phyloP scores from a whole-genome alignment of 2,329 filamentous ascomycete genomes.

The Aspergillus fijiensis region DNA sequence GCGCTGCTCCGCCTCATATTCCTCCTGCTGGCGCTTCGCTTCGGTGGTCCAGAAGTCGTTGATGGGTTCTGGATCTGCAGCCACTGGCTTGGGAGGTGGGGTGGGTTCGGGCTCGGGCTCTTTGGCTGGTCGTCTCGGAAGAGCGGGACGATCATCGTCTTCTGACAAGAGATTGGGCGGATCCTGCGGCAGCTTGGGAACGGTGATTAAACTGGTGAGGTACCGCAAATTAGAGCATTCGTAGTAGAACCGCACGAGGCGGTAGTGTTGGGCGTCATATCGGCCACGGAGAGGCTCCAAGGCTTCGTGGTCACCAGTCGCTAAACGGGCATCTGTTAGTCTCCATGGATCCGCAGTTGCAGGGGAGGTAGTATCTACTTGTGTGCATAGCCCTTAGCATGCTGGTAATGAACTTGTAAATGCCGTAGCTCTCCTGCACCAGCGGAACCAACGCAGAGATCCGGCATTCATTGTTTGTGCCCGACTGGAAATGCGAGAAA shows the following conservation, averaged over 20 bases:
- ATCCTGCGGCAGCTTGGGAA: constrained; percentile 92
- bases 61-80: constrained; percentile 85
- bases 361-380: constrained; percentile 54
- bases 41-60: constrained; percentile 98
- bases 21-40: constrained; percentile 83
- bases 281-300: constrained; percentile 81
- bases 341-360: background rate
- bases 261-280: constrained; percentile 95
- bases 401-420: constrained; percentile 99
- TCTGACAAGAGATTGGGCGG: constrained; percentile 85
- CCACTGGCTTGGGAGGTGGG: constrained; percentile 63
- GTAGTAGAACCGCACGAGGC: constrained; percentile 96
- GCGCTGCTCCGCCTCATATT: constrained; percentile 92
- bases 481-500: constrained; percentile 90
- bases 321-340: constrained; percentile 42
- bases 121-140: constrained; percentile 72
- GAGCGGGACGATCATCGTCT: constrained; percentile 76
- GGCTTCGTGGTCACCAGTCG: constrained; percentile 90
- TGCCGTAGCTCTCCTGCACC: constrained; percentile 97
- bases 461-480: constrained; percentile 92
- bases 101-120: constrained; percentile 70
- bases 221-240: constrained; percentile 98
- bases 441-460: constrained; percentile 91
- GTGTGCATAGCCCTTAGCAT: constrained; percentile 98
- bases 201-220: constrained; percentile 90